These are phyloP conservation scores for Talaromyces proteolyticus DNA, from an alignment of 495 filamentous ascomycete genomes.

Conservation along the genomic window DNA sequence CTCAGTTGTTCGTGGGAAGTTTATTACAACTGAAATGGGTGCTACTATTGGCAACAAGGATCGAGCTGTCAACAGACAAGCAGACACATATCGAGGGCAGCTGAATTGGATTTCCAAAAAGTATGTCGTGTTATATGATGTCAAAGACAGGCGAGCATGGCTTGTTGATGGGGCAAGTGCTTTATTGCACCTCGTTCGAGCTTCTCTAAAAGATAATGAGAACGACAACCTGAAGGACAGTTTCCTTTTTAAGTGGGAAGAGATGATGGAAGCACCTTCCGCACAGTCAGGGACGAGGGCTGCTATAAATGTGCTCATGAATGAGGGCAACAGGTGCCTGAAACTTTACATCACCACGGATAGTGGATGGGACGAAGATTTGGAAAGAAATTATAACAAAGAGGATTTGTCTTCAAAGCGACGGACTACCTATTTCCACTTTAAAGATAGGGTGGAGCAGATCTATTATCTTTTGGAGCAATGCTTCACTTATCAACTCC, in stretches of 20 bases:
- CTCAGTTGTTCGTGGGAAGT: too few relatives aligned
- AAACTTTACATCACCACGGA: constrained; percentile 12
- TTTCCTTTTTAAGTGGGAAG: constrained; percentile 6
- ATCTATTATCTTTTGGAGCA: constrained; percentile 17
- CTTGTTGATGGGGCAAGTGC: constrained; percentile 23
- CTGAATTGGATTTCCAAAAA: constrained; percentile 16
- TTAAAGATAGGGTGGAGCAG: constrained; percentile 15
- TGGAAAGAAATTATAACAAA: too few relatives aligned
- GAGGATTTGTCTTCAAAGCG: too few relatives aligned
- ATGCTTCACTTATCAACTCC: constrained; percentile 20
- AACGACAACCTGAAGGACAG: constrained; percentile 10
- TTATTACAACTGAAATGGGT: too few relatives aligned
- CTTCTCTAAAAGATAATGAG: constrained; percentile 16
- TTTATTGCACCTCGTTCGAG: constrained; percentile 24
- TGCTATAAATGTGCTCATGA: constrained; percentile 13
- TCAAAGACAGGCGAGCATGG: constrained; percentile 22
- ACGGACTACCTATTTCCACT: neutral
- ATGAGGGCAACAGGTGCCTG: constrained; percentile 10
- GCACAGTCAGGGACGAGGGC: neutral
- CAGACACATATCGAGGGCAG: neutral
- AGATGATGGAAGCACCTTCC: neutral
- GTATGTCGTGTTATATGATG: constrained; percentile 25
- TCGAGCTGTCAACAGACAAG: too few relatives aligned
- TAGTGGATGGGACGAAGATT: neutral
- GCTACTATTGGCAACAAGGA: too few relatives aligned